Evolutionary conservation across 805 yeast genomes (phyloP), one percentile per base, ranked within the genome.

Genomic region (Hagleromyces aurorensis): DNA sequence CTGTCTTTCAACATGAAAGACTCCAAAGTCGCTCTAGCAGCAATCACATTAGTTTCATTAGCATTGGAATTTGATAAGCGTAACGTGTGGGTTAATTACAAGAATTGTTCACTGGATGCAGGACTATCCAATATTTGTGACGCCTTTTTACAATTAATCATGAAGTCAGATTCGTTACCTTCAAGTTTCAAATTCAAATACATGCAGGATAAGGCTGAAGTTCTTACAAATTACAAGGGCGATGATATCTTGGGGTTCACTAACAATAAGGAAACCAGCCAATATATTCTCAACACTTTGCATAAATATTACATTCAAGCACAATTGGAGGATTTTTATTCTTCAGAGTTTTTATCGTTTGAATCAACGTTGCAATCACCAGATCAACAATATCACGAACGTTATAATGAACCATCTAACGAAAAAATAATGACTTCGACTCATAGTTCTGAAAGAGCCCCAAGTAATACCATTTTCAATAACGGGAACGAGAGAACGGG

Each of bases 1-100:
- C 57, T 78, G 34, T 69, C 75, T 33, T 69, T 72, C 49, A 65
- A 64, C 39, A 70, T 57, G 41, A 49, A 68, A 3, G 49, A 65
- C 6, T 61, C 67, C 19, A 56, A 65, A 23, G 58, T 71, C 30
- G 67, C 79, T 24, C 61, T 69, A 34, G 71, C 78, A 24, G 64
- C 80, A 5, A 56, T 69, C 19, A 46, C 64, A 19, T 36, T 76
- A 23, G 65, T 71, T 15, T 49, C 61, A 13, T 57, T 64, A 31
- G 59, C 67, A 7, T 61, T 76, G 25, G 59, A 69, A 27, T 55
- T 48, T 24, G 37, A 40, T 6, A 37, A 41, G 19, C 28, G 29
- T 8, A 38, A 38, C 7, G 22, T 40, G 30, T 33, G 43, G 46
- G 41, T 35, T 16, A 45, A 48, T 25, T 37, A 36, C 25, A 40